Conservation (phyloP, 148 eudicot genomes). For the Silene conica region DNA sequence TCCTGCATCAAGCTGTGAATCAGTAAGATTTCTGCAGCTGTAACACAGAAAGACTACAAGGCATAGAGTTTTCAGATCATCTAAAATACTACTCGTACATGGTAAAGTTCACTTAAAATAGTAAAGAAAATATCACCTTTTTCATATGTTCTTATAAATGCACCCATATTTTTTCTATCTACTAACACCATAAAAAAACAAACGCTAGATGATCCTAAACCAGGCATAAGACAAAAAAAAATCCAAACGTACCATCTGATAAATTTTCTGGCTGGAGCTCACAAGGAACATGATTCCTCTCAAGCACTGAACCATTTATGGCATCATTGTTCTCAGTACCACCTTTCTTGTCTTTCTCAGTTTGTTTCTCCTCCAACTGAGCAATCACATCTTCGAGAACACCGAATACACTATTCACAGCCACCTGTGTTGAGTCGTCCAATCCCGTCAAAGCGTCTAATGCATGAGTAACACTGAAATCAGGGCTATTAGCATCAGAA, state of each 20-base stretch:
- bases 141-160: not conserved
- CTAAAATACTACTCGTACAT: not conserved
- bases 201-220: not conserved
- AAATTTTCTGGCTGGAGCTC: conserved; percentile 23
- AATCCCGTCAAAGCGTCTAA: conserved; percentile 73
- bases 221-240: conserved; percentile 11
- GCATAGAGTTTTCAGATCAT: not conserved
- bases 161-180: not conserved
- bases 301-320: conserved; percentile 19
- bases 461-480: conserved; percentile 69
- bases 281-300: conserved; percentile 18
- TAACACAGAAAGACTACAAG: conserved; percentile 12
- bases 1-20: conserved; percentile 46
- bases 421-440: conserved; percentile 94
- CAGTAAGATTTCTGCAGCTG: conserved; percentile 23
- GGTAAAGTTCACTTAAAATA: not conserved
- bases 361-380: conserved; percentile 62
- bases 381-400: conserved; percentile 81
- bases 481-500: conserved; percentile 32
- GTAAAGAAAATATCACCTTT: not conserved
- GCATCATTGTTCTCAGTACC: conserved; percentile 24
- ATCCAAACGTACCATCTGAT: conserved; percentile 26
- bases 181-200: not conserved
- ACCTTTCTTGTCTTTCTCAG: conserved; percentile 27
- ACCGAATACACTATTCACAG: conserved; percentile 87